Evolutionary conservation across 768 basidiomycete genomes (phyloP), one percentile per base, ranked within the genome.

Genomic region (Suillus fuscotomentosus): DNA sequence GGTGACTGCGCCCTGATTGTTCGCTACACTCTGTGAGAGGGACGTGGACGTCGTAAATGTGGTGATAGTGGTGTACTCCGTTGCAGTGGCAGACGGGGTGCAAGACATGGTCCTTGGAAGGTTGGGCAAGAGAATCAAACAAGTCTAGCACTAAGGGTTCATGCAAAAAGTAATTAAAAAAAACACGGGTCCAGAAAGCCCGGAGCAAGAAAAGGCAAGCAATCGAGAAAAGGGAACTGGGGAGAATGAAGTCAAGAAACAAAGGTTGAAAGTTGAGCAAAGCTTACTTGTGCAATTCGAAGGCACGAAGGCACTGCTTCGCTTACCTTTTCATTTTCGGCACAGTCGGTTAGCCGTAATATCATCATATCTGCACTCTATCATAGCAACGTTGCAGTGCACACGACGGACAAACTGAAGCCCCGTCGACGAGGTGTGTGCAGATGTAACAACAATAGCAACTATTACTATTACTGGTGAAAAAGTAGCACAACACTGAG

Each of bases 71-170:
- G 72, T 75, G 64, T 80, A 83, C 53, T 72, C 71, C 7, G 83
- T 84, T 67, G 74, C 73, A 8, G 82, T 84, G 55, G 84, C 79
- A 60, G 76, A 73, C 24, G 81, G 72, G 43, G 71, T 71, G 68
- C 84, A 86, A 61, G 82, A 71, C 71, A 77, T 76, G 64, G 48
- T 43, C n/a, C n/a, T 27, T 39, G 34, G 10, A 20, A 38, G 3
- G 17, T 48, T 9, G 27, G 36, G 45, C 42, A 41, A 55, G 22
- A 8, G 41, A 62, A 62, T 59, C 48, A 17, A 36, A 45, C 17
- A 59, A 59, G 47, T 11, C 10, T 41, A 3, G 17, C 36, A 24
- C 63, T 11, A 34, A 55, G 50, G 51, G 24, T 31, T 38, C 36
- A 31, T 27, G 17, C 38, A 41, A 61, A 62, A 9, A 11, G 22